Base-by-base conservation (phyloP, 805 yeast species). In the Yamadazyma ubonensis region DNA sequence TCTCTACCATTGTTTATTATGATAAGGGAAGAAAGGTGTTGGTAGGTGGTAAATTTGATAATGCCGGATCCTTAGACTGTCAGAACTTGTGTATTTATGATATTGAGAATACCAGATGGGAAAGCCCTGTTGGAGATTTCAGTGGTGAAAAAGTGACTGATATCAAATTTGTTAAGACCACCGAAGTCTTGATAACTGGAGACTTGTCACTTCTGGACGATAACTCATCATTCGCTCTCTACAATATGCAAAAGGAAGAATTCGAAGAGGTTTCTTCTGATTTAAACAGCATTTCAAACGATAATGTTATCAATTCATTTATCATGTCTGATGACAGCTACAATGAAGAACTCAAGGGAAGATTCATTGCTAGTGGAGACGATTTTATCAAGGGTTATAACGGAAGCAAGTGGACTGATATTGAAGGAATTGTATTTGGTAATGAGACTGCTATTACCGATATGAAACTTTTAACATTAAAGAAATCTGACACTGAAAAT, bases 31-130 rank as follows among this genome's bases (percentile, higher is more conserved):
- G 54, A n/a, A 49, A 54, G 36, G 60, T 88, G 19, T 67, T 81
- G 21, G 86, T 86, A 9, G 96, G 85, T 28, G 96, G 97, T 17
- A 68, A 74, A 30, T 88, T 86, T 55, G 73, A 70, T 15, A 56
- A 67, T 15, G 81, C 85, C 2, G 81, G 83, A 0, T 63, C 76
- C 4, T 61, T 73, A 22, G 58, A 63, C 18, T 89, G 96, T 59
- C 57, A 67, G 2, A 73, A 78, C 1, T 59, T 90, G 26, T 89
- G 96, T 57, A 61, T 82, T 25, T 86, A 76, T 55, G 81, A 82
- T 50, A 57, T 79, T 44, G 54, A 60, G 3, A 65, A 70, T 22
- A 63, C 75, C 0, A 63, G 80, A 15, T 83, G 95, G 86, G 59
- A 62, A 6, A 63, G 52, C 43, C 75, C 78, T 3, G 41, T 56